Percentiles rank a stretch among this genome's conserved stretches.
phyloP scores from a whole-genome alignment of 805 yeast species.

The Kazachstania psychrophila region DNA sequence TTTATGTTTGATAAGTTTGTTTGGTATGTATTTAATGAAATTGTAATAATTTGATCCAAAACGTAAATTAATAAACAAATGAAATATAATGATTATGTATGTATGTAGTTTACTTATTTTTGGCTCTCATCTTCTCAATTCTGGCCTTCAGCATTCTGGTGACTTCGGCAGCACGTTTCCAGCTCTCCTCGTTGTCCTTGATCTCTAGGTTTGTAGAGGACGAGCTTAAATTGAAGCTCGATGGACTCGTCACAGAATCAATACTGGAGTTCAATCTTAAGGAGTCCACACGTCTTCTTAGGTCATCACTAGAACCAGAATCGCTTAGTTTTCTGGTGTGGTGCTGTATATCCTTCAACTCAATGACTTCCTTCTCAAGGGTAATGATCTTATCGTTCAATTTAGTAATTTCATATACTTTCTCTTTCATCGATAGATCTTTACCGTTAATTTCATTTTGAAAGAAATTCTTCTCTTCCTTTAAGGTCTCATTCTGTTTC shows the following conservation, averaged over 20 bases:
- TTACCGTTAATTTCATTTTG: constrained; percentile 8
- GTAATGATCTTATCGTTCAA: constrained; percentile 16
- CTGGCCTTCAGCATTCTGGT: constrained; percentile 78
- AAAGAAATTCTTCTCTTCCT: not conserved
- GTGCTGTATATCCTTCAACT: constrained; percentile 1
- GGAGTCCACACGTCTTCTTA: constrained; percentile 25
- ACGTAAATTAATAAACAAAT: too few species aligned
- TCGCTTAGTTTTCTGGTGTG: not conserved
- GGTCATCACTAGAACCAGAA: constrained; percentile 21
- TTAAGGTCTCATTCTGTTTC: constrained; percentile 8
- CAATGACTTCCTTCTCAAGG: constrained; percentile 12
- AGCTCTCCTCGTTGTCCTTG: constrained; percentile 48
- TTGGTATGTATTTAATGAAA: too few species aligned
- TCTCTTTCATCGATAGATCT: constrained; percentile 16
- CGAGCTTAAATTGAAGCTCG: constrained; percentile 9
- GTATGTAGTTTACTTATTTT: constrained; percentile 29
- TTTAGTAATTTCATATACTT: constrained; percentile 16
- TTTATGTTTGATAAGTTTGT: too few species aligned
- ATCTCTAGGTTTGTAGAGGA: constrained; percentile 16
- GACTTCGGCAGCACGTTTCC: constrained; percentile 87
- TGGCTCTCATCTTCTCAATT: constrained; percentile 81
- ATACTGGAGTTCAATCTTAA: constrained; percentile 14
- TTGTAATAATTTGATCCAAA: too few species aligned
- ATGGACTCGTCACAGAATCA: too few species aligned
- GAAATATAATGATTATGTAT: too few species aligned